These are phyloP conservation scores for Chenopodium berlandieri DNA, from an alignment of 148 eudicot genomes.

Conservation along the genomic window DNA sequence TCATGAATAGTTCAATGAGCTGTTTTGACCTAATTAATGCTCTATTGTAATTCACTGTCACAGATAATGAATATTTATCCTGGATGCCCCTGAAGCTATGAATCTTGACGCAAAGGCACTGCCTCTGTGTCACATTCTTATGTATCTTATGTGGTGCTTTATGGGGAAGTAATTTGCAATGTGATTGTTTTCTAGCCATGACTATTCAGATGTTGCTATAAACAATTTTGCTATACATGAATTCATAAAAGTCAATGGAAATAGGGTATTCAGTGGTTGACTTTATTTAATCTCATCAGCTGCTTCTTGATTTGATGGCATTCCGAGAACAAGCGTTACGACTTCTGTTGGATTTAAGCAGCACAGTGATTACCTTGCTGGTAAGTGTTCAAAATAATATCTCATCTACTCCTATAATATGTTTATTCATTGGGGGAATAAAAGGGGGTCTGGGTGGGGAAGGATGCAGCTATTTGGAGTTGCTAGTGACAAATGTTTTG, in stretches of 20 bases:
- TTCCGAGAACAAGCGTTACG: slow-evolving; percentile 97
- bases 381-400: slow-evolving; percentile 40
- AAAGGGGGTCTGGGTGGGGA: background rate
- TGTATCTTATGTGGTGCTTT: slow-evolving; percentile 3
- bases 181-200: background rate
- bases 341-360: slow-evolving; percentile 92
- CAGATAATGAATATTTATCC: background rate
- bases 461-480: background rate
- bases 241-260: background rate
- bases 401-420: background rate
- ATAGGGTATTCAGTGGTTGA: slow-evolving; percentile 12
- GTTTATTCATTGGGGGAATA: background rate
- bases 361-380: slow-evolving; percentile 95
- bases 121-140: slow-evolving; percentile 6
- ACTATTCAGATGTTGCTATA: background rate
- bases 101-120: background rate
- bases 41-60: background rate
- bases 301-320: slow-evolving; percentile 97
- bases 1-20: background rate
- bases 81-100: background rate
- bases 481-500: background rate
- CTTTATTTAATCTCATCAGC: slow-evolving; percentile 43
- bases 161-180: background rate
- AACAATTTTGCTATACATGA: background rate
- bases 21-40: background rate